These are phyloP conservation scores for Camellia lanceoleosa DNA, from an alignment of 148 eudicot genomes.

Conservation along the genomic window DNA sequence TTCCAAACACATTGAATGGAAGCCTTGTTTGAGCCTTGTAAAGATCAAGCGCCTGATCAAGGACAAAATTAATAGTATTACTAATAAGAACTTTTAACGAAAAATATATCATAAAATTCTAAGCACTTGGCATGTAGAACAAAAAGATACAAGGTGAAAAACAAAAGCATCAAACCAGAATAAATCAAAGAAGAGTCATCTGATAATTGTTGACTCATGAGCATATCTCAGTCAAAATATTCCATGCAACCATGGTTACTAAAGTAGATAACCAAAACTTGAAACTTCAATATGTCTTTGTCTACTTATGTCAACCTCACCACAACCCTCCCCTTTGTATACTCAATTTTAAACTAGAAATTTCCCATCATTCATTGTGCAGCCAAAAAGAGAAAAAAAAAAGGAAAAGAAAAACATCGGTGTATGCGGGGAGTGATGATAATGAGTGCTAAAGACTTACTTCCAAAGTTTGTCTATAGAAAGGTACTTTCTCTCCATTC, in stretches of 20 bases:
- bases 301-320: not conserved
- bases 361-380: not conserved
- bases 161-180: not conserved
- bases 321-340: not conserved
- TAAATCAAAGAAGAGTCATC: not conserved
- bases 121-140: not conserved
- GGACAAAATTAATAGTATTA: not conserved
- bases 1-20: slow-evolving; percentile 98
- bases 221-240: not conserved
- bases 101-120: not conserved
- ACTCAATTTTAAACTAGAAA: not conserved
- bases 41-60: slow-evolving; percentile 82
- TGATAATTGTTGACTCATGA: not conserved
- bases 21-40: slow-evolving; percentile 99
- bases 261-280: not conserved
- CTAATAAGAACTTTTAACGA: not conserved
- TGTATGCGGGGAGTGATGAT: not conserved
- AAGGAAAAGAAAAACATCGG: not conserved
- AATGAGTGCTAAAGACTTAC: slow-evolving; percentile 39
- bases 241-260: not conserved
- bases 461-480: slow-evolving; percentile 86
- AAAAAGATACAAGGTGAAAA: not conserved
- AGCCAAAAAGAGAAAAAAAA: not conserved
- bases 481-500: slow-evolving; percentile 79
- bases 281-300: not conserved